Conservation (phyloP, 169 alveolate species). For the Theileria equi region DNA sequence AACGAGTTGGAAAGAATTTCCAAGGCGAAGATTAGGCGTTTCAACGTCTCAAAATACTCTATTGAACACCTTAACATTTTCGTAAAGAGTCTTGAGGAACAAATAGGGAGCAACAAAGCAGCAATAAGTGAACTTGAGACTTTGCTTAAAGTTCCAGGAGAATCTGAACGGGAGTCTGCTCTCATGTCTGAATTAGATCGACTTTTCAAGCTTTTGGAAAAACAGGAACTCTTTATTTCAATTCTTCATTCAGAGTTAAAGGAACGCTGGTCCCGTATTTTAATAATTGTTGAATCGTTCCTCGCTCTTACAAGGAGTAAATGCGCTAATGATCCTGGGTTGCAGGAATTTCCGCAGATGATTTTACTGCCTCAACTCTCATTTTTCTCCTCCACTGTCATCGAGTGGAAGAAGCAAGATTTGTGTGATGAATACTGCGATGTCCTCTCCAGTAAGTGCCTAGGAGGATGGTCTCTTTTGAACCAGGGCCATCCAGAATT, state of each 20-base stretch:
- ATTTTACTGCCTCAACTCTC: constrained; percentile 66
- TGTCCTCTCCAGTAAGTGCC: constrained; percentile 65
- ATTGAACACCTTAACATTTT: constrained; percentile 27
- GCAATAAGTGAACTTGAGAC: not conserved
- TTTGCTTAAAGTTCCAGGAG: no score
- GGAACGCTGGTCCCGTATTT: constrained; percentile 71
- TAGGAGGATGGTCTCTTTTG: constrained; percentile 72
- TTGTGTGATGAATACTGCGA: constrained; percentile 69
- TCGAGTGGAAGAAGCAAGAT: constrained; percentile 61
- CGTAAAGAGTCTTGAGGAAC: constrained; percentile 25
- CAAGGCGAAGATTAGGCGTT: constrained; percentile 7
- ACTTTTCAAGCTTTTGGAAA: constrained; percentile 25
- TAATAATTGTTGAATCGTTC: constrained; percentile 65
- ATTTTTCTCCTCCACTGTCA: constrained; percentile 61
- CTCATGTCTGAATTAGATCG: no score
- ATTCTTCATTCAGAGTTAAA: constrained; percentile 39
- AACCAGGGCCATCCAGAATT: constrained; percentile 58
- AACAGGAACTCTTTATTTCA: constrained; percentile 25
- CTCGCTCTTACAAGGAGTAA: constrained; percentile 57
- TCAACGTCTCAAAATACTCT: constrained; percentile 33
- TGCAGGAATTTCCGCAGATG: constrained; percentile 66
- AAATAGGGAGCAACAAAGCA: constrained; percentile 31
- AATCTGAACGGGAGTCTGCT: no score
- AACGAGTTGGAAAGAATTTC: constrained; percentile 32
- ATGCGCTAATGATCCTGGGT: constrained; percentile 60